Conservation (phyloP, 2,329 filamentous ascomycete genomes). For the Sporothrix mexicana region DNA sequence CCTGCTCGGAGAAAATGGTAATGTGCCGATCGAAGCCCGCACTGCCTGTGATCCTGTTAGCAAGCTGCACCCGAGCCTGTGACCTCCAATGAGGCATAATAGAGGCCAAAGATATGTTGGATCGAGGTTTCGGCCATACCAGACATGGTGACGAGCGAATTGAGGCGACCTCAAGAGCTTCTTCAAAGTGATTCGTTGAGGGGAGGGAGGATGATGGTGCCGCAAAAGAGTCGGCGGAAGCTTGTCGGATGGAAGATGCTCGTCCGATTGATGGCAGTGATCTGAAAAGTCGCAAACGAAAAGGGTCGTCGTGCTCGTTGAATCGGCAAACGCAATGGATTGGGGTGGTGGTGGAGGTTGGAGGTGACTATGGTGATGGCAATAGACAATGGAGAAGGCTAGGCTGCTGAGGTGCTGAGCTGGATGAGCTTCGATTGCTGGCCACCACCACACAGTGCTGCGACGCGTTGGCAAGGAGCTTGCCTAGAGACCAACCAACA, state of each 20-base stretch:
- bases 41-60: constrained; percentile 61
- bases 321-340: constrained; percentile 1
- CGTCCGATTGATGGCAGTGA: neutral
- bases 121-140: constrained; percentile 47
- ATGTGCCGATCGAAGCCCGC: constrained; percentile 98
- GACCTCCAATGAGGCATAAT: neutral
- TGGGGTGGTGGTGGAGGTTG: constrained; percentile 24
- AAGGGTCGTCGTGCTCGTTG: constrained; percentile 3
- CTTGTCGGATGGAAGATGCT: neutral
- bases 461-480: constrained; percentile 47
- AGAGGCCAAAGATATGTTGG: too few species aligned
- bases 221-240: neutral
- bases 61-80: neutral
- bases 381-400: neutral
- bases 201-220: neutral
- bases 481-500: constrained; percentile 43
- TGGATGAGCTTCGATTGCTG: constrained; percentile 41
- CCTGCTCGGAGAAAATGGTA: constrained; percentile 99
- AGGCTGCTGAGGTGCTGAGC: constrained; percentile 36
- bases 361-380: constrained; percentile 17
- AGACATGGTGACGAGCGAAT: constrained; percentile 56
- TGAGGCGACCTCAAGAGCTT: constrained; percentile 30
- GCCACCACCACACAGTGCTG: neutral
- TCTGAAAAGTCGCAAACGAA: neutral
- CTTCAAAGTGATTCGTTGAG: constrained; percentile 3